Evolutionary conservation across 2,329 filamentous ascomycete genomes (phyloP).

Genomic region (Gyromitra esculenta): DNA sequence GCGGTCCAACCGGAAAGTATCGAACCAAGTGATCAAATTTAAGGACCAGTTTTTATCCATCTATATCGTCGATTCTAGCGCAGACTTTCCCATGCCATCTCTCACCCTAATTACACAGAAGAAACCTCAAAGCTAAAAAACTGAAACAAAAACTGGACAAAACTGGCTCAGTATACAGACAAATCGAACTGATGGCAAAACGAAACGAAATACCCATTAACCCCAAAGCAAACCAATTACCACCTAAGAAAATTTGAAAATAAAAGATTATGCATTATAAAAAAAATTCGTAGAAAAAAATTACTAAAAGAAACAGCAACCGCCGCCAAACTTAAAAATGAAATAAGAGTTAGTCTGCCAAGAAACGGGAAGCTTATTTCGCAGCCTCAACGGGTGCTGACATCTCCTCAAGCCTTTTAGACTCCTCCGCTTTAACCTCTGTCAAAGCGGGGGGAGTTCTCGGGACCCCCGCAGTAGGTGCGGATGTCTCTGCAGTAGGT

Average conservation of each 20-base stretch:
- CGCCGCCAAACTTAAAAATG: conserved; percentile 11
- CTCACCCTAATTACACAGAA: conserved; percentile 34
- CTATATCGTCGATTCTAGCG: conserved; percentile 36
- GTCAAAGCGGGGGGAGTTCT: conserved; percentile 19
- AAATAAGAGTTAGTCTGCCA: conserved; percentile 12
- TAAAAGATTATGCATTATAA: conserved; percentile 45
- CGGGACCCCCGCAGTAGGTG: conserved; percentile 5
- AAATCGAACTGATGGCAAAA: conserved; percentile 13
- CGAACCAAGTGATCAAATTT: not conserved
- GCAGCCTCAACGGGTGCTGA: conserved; percentile 19
- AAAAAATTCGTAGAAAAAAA: conserved; percentile 41
- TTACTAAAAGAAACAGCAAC: conserved; percentile 25
- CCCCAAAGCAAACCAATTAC: conserved; percentile 12
- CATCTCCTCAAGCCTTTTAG: conserved; percentile 18
- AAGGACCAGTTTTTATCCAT: conserved; percentile 30
- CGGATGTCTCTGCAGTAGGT: conserved; percentile 3
- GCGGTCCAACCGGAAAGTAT: not conserved
- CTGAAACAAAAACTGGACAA: not conserved
- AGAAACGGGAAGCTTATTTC: conserved; percentile 26
- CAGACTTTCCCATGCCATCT: conserved; percentile 10
- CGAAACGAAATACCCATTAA: conserved; percentile 25
- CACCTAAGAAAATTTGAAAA: conserved; percentile 19
- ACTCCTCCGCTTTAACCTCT: conserved; percentile 17
- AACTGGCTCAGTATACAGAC: conserved; percentile 6
- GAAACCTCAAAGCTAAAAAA: conserved; percentile 15